phyloP scores from a whole-genome alignment of 768 basidiomycete species.

The Pisolithus tinctorius region DNA sequence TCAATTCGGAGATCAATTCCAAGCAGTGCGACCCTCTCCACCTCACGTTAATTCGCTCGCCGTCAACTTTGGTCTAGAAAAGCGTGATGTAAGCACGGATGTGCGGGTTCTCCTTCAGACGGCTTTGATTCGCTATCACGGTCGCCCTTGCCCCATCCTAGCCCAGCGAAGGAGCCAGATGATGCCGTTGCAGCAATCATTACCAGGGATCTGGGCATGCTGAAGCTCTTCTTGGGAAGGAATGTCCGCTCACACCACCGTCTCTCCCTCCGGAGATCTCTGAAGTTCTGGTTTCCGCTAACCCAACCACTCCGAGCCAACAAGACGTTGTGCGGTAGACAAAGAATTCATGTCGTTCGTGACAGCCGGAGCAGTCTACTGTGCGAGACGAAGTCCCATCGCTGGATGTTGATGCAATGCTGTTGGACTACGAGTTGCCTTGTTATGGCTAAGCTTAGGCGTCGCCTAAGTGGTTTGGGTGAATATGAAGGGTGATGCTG shows the following conservation, averaged over 20 bases:
- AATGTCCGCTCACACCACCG: too few species aligned
- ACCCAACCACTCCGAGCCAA: not conserved
- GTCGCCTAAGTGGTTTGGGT: too few species aligned
- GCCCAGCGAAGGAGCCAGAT: too few species aligned
- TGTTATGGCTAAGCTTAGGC: too few species aligned
- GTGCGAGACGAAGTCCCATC: not conserved
- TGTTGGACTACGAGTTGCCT: too few species aligned
- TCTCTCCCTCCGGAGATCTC: not conserved
- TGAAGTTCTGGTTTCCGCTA: not conserved
- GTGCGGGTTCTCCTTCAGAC: conserved; percentile 1
- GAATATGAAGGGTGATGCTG: too few species aligned
- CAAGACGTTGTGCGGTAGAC: not conserved
- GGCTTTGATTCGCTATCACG: not conserved
- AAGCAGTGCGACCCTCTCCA: not conserved
- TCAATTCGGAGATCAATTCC: conserved; percentile 17
- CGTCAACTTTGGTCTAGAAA: conserved; percentile 14
- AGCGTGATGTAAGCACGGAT: conserved; percentile 14
- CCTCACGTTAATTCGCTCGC: conserved; percentile 24
- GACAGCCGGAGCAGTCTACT: not conserved
- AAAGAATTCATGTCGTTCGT: not conserved
- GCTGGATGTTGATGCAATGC: not conserved
- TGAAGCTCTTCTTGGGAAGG: too few species aligned
- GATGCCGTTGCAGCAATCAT: too few species aligned
- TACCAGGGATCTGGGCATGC: too few species aligned
- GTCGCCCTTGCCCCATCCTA: too few species aligned